A percentile compares a stretch with the other conserved stretches of the same genome.
These are phyloP conservation scores for Sclerospora graminicola DNA, from an alignment of 352 stramenopile species.

Conservation along the genomic window DNA sequence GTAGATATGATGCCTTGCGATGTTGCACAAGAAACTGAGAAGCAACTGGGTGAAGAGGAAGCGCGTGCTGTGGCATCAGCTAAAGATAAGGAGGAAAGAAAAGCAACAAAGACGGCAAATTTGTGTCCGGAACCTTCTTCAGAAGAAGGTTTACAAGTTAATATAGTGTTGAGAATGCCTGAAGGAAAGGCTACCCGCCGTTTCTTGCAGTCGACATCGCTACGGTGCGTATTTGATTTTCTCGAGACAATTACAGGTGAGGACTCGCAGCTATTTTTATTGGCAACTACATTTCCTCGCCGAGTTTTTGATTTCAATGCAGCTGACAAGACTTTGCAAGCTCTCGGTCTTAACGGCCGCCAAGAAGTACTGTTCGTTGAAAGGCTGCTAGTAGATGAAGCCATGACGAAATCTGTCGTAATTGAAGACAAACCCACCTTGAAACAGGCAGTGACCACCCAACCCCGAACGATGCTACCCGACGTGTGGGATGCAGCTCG, in stretches of 20 bases:
- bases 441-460: slow-evolving; percentile 3
- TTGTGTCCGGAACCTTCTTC: slow-evolving; percentile 28
- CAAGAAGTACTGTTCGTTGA: slow-evolving; percentile 71
- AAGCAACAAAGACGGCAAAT: slow-evolving; percentile 23
- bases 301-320: slow-evolving; percentile 37
- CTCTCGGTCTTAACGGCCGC: slow-evolving; percentile 38
- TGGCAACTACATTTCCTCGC: slow-evolving; percentile 54
- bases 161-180: slow-evolving; percentile 38
- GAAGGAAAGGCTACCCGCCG: slow-evolving; percentile 40
- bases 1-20: slow-evolving; percentile 72
- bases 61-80: slow-evolving; percentile 13
- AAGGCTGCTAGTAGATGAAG: slow-evolving; percentile 7
- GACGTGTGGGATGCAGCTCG: slow-evolving; percentile 35
- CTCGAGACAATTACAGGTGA: slow-evolving; percentile 48
- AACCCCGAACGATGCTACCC: slow-evolving; percentile 15
- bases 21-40: slow-evolving; percentile 27
- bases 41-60: slow-evolving; percentile 25
- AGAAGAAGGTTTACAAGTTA: slow-evolving; percentile 33
- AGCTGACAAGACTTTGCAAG: slow-evolving; percentile 31
- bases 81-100: slow-evolving; percentile 31
- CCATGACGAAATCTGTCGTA: neutral
- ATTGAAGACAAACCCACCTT: neutral
- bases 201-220: slow-evolving; percentile 23
- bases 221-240: slow-evolving; percentile 39
- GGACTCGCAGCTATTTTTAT: slow-evolving; percentile 22